These are phyloP conservation scores for Pulveroboletus ravenelii DNA, from an alignment of 768 basidiomycete genomes.

Conservation along the genomic window DNA sequence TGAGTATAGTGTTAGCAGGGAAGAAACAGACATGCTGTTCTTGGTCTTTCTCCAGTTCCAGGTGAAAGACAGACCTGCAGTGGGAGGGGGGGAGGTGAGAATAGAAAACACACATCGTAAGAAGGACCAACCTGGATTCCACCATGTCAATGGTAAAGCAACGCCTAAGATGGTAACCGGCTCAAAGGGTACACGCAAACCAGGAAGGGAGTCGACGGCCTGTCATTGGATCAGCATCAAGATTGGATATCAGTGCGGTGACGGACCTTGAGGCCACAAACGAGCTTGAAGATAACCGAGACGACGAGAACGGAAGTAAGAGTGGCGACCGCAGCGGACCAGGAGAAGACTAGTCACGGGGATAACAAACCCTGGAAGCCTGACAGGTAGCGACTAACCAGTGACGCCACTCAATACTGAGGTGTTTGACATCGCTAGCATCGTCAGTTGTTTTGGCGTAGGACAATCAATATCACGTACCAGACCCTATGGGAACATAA, in stretches of 20 bases:
- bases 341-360: not conserved
- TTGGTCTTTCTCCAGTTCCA: slow-evolving; percentile 24
- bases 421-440: not conserved
- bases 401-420: no score
- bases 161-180: slow-evolving; percentile 10
- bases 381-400: not conserved
- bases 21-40: slow-evolving; percentile 5
- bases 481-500: no score
- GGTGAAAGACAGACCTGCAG: slow-evolving; percentile 12
- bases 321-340: not conserved
- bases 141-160: slow-evolving; percentile 14
- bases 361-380: not conserved
- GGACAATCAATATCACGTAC: not conserved
- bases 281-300: slow-evolving; percentile 15
- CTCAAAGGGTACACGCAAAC: slow-evolving; percentile 18
- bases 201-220: slow-evolving; percentile 17
- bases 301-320: slow-evolving; percentile 3
- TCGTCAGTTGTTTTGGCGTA: not conserved
- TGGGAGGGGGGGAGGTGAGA: not conserved
- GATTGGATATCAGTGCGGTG: no score
- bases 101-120: not conserved
- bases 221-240: not conserved
- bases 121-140: slow-evolving; percentile 16
- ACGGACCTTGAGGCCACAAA: slow-evolving; percentile 15
- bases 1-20: not conserved